Conservation (phyloP, 2,329 filamentous ascomycete species). For the Cladophialophora chaetospira region DNA sequence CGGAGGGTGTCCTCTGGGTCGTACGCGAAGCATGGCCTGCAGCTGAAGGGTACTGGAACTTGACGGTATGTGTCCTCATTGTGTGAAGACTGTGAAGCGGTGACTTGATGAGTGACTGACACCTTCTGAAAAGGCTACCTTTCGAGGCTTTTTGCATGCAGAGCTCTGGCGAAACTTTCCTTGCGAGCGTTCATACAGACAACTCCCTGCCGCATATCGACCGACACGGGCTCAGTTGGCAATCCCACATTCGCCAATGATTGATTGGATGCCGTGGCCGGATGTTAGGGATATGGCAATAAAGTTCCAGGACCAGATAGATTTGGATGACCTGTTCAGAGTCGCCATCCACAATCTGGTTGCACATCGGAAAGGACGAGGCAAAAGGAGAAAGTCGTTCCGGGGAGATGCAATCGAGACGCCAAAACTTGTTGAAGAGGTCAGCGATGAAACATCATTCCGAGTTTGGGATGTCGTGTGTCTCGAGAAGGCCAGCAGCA, state of each 20-base stretch:
- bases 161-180: slow-evolving; percentile 27
- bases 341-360: slow-evolving; percentile 22
- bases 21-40: slow-evolving; percentile 22
- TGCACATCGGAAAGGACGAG: slow-evolving; percentile 12
- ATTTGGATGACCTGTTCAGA: slow-evolving; percentile 19
- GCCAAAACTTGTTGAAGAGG: neutral
- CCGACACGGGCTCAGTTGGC: slow-evolving; percentile 54
- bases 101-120: neutral
- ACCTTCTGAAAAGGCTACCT: slow-evolving; percentile 4
- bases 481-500: slow-evolving; percentile 12
- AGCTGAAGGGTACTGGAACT: slow-evolving; percentile 23
- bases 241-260: slow-evolving; percentile 58
- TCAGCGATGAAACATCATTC: slow-evolving; percentile 13
- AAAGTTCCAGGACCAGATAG: slow-evolving; percentile 20
- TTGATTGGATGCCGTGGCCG: slow-evolving; percentile 63
- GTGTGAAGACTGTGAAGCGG: neutral
- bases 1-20: slow-evolving; percentile 22
- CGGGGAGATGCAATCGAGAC: neutral
- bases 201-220: slow-evolving; percentile 51
- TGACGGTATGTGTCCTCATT: slow-evolving; percentile 10
- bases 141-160: slow-evolving; percentile 19
- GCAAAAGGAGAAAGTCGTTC: neutral
- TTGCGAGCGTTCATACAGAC: slow-evolving; percentile 33
- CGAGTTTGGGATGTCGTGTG: slow-evolving; percentile 20
- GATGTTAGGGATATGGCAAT: slow-evolving; percentile 56